These are phyloP conservation scores for Chrysochromulina parva DNA, from an alignment of 78 protist genomes.

Conservation along the genomic window DNA sequence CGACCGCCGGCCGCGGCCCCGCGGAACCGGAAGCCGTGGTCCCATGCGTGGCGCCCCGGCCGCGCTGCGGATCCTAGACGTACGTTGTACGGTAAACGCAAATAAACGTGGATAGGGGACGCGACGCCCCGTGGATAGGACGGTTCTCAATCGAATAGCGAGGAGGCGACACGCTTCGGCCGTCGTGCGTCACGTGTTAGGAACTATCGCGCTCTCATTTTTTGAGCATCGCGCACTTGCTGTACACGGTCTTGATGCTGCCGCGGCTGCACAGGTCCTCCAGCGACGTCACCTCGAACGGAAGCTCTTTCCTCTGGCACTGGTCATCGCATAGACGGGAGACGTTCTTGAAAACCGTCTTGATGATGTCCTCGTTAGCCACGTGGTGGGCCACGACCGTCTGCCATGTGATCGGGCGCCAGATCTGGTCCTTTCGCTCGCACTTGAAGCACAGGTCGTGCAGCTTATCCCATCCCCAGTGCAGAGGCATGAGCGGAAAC, in stretches of 20 bases:
- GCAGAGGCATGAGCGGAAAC: neutral
- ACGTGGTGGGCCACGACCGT: neutral
- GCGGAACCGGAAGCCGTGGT: no score
- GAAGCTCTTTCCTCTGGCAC: neutral
- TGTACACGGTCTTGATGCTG: neutral
- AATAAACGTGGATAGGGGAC: no score
- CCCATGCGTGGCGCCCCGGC: no score
- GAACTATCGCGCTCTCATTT: neutral
- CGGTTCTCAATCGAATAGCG: no score
- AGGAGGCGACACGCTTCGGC: no score
- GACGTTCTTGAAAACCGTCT: neutral
- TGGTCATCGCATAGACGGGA: neutral
- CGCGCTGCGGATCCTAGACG: no score
- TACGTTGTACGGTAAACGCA: no score
- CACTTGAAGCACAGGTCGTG: conserved; percentile 3
- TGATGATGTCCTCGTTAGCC: neutral
- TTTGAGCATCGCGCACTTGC: neutral
- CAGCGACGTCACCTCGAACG: neutral
- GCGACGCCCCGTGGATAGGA: no score
- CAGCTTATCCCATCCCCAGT: conserved; percentile 15
- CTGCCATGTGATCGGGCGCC: neutral
- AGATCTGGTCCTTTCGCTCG: neutral
- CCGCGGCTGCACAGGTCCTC: neutral
- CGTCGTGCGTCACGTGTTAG: no score
- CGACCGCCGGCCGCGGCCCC: no score